Conservation (phyloP, 805 yeast genomes). For the Barnettozyma pratensis region DNA sequence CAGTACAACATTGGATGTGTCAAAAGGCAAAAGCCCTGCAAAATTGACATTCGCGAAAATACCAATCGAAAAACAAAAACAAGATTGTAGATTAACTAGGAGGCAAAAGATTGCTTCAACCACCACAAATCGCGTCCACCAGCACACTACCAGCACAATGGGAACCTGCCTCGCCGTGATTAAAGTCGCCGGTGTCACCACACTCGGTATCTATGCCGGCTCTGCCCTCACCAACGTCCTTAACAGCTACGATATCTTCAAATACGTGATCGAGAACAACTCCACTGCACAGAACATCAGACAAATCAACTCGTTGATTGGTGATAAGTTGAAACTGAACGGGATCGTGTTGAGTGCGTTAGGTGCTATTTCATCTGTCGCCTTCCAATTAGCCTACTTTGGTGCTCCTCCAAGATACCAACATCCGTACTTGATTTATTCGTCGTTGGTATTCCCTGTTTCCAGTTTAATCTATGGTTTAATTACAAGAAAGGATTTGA, state of each 20-base stretch:
- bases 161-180: conserved; percentile 51
- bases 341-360: conserved; percentile 28
- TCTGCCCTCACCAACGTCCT: conserved; percentile 35
- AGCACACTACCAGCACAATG: conserved; percentile 26
- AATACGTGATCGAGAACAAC: conserved; percentile 28
- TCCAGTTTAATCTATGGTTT: conserved; percentile 12
- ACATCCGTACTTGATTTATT: conserved; percentile 70
- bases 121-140: too few species aligned
- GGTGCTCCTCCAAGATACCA: conserved; percentile 49
- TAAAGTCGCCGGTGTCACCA: conserved; percentile 59
- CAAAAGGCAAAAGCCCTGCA: too few species aligned
- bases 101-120: conserved; percentile 22
- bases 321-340: conserved; percentile 19
- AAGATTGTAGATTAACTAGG: too few species aligned
- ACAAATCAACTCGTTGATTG: conserved; percentile 18
- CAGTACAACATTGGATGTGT: too few species aligned
- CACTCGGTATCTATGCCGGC: conserved; percentile 62
- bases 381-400: conserved; percentile 51
- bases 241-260: conserved; percentile 17
- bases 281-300: conserved; percentile 27
- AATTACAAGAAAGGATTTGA: conserved; percentile 6
- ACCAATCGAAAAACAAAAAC: too few species aligned
- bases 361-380: conserved; percentile 44
- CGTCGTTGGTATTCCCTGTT: conserved; percentile 24
- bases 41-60: too few species aligned